A percentile compares a stretch with the other conserved stretches of the same genome.
These are phyloP conservation scores for Gyrodon lividus DNA, from an alignment of 768 basidiomycete genomes.

Conservation along the genomic window DNA sequence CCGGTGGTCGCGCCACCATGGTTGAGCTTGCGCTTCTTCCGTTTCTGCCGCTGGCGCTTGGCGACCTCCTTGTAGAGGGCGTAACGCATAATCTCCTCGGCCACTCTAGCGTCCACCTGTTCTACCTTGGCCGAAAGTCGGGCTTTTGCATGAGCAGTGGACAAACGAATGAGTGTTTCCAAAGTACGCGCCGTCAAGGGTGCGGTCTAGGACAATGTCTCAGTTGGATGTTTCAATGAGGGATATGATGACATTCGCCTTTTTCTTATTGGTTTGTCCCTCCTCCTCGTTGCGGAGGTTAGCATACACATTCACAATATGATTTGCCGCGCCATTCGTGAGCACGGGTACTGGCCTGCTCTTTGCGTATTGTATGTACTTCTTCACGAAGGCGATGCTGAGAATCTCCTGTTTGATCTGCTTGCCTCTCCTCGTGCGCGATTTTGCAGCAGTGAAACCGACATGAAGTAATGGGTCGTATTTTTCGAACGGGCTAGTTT, in stretches of 20 bases:
- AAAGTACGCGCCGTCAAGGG: slow-evolving; percentile 97
- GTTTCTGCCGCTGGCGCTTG: slow-evolving; percentile 60
- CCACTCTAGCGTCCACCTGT: slow-evolving; percentile 80
- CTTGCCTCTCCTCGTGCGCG: slow-evolving; percentile 59
- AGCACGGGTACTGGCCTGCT: slow-evolving; percentile 80
- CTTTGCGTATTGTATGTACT: slow-evolving; percentile 98
- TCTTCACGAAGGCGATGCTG: slow-evolving; percentile 93
- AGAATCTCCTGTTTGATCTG: slow-evolving; percentile 76
- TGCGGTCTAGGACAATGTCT: slow-evolving; percentile 65
- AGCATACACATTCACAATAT: slow-evolving; percentile 91
- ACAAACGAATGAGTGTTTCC: slow-evolving; percentile 96
- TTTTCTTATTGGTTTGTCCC: slow-evolving; percentile 80
- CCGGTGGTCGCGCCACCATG: slow-evolving; percentile 54
- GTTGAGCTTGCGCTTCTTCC: slow-evolving; percentile 88
- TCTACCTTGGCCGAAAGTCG: slow-evolving; percentile 85
- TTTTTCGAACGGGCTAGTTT: slow-evolving; percentile 85
- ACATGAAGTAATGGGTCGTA: slow-evolving; percentile 94
- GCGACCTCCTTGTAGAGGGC: slow-evolving; percentile 98
- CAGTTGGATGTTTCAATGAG: slow-evolving; percentile 2
- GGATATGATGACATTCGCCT: slow-evolving; percentile 42
- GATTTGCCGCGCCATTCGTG: slow-evolving; percentile 91
- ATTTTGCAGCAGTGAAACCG: slow-evolving; percentile 54
- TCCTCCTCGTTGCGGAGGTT: slow-evolving; percentile 89
- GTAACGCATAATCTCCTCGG: slow-evolving; percentile 94
- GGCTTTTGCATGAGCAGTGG: slow-evolving; percentile 97